Evolutionary conservation across 306 rosid genomes (phyloP).

Genomic region (Luffa acutangula): DNA sequence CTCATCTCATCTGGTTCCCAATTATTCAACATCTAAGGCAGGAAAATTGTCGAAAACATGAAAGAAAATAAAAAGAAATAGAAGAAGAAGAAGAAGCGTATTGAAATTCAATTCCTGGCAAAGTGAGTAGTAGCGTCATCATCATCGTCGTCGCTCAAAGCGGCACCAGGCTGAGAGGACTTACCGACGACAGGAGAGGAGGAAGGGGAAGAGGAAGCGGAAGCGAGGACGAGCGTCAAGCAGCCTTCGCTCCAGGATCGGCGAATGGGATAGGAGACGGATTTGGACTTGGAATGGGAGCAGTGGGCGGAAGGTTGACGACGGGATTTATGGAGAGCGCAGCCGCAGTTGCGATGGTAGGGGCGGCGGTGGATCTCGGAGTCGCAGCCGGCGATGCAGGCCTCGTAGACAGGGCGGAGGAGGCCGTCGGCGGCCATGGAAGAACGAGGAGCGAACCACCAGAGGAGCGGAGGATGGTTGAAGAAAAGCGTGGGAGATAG

Average conservation of each 20-base stretch:
- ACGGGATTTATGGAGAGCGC: slow-evolving; percentile 11
- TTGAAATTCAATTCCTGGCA: not conserved
- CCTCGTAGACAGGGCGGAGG: slow-evolving; percentile 9
- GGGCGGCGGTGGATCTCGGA: slow-evolving; percentile 15
- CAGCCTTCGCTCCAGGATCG: slow-evolving; percentile 16
- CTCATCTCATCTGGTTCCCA: not conserved
- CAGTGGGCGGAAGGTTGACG: not conserved
- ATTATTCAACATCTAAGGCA: not conserved
- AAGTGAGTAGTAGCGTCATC: not conserved
- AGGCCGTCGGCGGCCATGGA: slow-evolving; percentile 8
- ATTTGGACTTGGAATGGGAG: not conserved
- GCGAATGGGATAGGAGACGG: slow-evolving; percentile 11
- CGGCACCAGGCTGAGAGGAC: not conserved
- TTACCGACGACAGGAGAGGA: slow-evolving; percentile 10
- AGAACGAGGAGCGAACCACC: not conserved
- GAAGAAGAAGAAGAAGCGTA: not conserved
- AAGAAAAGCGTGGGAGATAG: not conserved
- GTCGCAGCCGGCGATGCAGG: slow-evolving; percentile 12
- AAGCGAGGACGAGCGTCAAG: not conserved
- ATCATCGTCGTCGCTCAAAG: not conserved
- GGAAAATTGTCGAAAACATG: not conserved
- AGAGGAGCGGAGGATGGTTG: not conserved
- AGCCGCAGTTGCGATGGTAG: slow-evolving; percentile 14
- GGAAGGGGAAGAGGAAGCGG: not conserved
- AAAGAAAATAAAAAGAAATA: not conserved